phyloP scores from a whole-genome alignment of 2,329 filamentous ascomycete species.

The Sarocladium strictum region DNA sequence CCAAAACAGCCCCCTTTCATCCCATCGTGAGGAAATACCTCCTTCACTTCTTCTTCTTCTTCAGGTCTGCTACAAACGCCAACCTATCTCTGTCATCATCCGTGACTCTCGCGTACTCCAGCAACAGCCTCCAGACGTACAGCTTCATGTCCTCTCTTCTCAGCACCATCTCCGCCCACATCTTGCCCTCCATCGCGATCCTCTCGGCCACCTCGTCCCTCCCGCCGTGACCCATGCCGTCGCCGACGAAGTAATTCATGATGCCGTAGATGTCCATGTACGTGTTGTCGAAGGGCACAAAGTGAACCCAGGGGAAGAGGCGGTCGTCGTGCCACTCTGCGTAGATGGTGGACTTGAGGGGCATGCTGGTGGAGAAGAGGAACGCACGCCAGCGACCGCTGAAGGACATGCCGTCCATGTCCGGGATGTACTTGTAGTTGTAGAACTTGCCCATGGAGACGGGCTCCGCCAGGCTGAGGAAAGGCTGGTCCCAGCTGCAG shows the following conservation, averaged over 20 bases:
- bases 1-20: no score
- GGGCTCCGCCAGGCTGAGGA: slow-evolving; percentile 25
- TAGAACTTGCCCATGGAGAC: slow-evolving; percentile 44
- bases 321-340: slow-evolving; percentile 70
- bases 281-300: slow-evolving; percentile 64
- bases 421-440: slow-evolving; percentile 59
- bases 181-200: slow-evolving; percentile 53
- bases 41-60: slow-evolving; percentile 8
- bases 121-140: slow-evolving; percentile 56
- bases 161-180: slow-evolving; percentile 57
- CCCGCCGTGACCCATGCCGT: slow-evolving; percentile 22
- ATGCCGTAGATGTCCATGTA: slow-evolving; percentile 61
- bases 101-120: slow-evolving; percentile 50
- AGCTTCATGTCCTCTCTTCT: slow-evolving; percentile 61
- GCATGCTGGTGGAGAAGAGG: slow-evolving; percentile 56
- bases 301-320: slow-evolving; percentile 65
- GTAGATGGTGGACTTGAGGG: slow-evolving; percentile 68
- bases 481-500: slow-evolving; percentile 33
- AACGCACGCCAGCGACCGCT: slow-evolving; percentile 58
- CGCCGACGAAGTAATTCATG: slow-evolving; percentile 58
- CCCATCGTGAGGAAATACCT: no score
- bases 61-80: slow-evolving; percentile 39
- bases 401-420: slow-evolving; percentile 64
- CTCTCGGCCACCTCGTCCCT: slow-evolving; percentile 47
- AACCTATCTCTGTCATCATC: slow-evolving; percentile 39